Evolutionary conservation across 2,329 filamentous ascomycete species (phyloP), one percentile per base, ranked within the genome.

Genomic region (Penicillium fuscoglaucum): DNA sequence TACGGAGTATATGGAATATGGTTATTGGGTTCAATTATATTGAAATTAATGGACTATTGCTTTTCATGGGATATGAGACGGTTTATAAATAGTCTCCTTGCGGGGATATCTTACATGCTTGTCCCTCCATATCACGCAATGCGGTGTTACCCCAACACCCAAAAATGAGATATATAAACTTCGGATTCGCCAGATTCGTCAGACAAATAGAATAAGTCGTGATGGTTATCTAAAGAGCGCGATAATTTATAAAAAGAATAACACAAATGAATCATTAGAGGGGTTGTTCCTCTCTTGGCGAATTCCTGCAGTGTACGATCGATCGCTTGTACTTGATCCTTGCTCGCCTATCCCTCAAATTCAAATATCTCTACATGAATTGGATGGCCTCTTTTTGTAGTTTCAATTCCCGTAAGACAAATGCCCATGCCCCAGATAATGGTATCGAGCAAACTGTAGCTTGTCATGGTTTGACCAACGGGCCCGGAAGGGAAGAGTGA

Each of bases 101-200:
- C 1, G 17, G 50, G 17, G 28, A 35, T 24, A 50, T 45, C 12
- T 47, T 57, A 52, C 61, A 64, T 64, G 61, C 55, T 63, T 35
- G 26, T 31, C 21, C 10, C 40, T 28, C n/a, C 6, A 31, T 48
- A 63, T 65, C 57, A 62, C 64, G 61, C 55, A 39, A 66, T 63
- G 17, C n/a, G 26, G 28, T 24, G 29, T 24, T 44, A 45, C 19
- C 6, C 26, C 15, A 40, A 43, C 24, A 37, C 28, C 8, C 33
- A 48, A 59, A 52, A 59, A 46, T 49, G 44, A 53, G 45, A 39
- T 26, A 39, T n/a, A 19, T 31, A 41, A 26, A 31, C 37, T 28
- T 21, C 13, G 6, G 29, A 45, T 61, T 68, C 66, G 62, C 61
- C 59, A 65, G 12, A 45, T 61, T 68, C 65, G 63, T 59, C 57